Evolutionary conservation across 257 asterid genomes (phyloP), one percentile per base, ranked within the genome.

Genomic region (Forsythia suspensa): DNA sequence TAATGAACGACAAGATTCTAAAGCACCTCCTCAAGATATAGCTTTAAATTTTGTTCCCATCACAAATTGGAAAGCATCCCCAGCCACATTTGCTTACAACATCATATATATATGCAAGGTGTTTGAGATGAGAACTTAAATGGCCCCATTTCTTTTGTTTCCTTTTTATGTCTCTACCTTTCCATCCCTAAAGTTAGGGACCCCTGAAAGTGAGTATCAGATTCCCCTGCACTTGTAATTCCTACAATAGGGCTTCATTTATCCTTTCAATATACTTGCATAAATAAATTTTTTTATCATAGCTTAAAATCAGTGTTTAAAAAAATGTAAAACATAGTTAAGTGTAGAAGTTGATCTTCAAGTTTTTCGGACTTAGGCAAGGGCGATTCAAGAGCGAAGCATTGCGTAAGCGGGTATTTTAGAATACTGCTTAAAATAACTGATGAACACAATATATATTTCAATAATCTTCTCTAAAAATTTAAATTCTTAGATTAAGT

Each of bases 101-200:
- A 63, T 63, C 37, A 63, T 63, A 2, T 63, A 63, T 61, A 61
- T 61, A 63, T 63, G 70, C 15, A 24, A 63, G 66, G 66, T 57
- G 66, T 63, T 44, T 1, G 61, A 48, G 6, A 72, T 15, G 24
- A 44, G 52, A 44, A 37, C 8, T 61, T 59, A 15, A 29, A 1
- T n/a, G 73, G 80, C 48, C 79, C 72, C 68, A 65, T 61, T 76
- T 76, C 65, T 76, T 61, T 63, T 63, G 70, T 63, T 63, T 63
- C 18, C 39, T 24, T 63, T 20, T 63, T 63, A 38, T 3, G 39
- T 63, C 37, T 63, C 18, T 63, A 63, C 69, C 36, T 63, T 10
- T 43, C 43, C n/a, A 67, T 65, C 48, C 6, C 10, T 29, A 65
- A 44, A 65, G 79, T 24, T 76, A 65, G 38, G 77, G 68, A 69